Evolutionary conservation across 2,329 filamentous ascomycete species (phyloP), one percentile per base, ranked within the genome.

Genomic region (Leptographium radiaticola): DNA sequence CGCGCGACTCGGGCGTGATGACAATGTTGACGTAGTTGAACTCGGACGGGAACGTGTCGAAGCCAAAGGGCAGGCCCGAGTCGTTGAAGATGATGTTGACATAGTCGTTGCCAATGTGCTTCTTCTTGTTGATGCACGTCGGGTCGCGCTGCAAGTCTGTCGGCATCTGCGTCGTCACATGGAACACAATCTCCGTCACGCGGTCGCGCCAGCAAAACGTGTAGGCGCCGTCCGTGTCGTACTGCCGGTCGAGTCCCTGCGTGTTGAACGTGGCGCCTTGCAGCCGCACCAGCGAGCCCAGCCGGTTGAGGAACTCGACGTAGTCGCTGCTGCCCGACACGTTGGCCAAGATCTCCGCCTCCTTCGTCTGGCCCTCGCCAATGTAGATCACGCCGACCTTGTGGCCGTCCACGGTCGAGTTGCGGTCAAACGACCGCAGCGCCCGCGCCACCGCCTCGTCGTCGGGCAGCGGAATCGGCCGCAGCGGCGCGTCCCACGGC

Each of bases 61-160:
- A 95, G 53, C 80, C 78, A 71, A 95, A 97, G 0, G 87, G 85
- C 49, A 84, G 68, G n/a, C 93, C 91, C 2, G 90, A 96, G 63
- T 95, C 89, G 66, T 98, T 98, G 76, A 94, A 98, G 55, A 98
- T 85, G 61, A 98, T 95, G 65, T 95, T 97, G 65, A 98, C 93
- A 66, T 88, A 95, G 67, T 97, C 93, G 64, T 98, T 98, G 55
- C 93, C 93, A 57, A 97, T 93, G 64, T 97, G 94, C 3, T 83
- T 79, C 69, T 98, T 98, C 73, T 98, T 98, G 66, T 81, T 77
- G 57, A 84, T 83, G 63, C 85, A 89, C 57, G 81, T 77, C 11
- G 85, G 80, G 62, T 95, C 89, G 34, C 80, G 76, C 53, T 89
- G 81, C 15, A 84, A 72, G 64, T 94, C 80, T 11, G 89, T 95